phyloP scores from a whole-genome alignment of 148 eudicot species.

The Pouteria glomerata region DNA sequence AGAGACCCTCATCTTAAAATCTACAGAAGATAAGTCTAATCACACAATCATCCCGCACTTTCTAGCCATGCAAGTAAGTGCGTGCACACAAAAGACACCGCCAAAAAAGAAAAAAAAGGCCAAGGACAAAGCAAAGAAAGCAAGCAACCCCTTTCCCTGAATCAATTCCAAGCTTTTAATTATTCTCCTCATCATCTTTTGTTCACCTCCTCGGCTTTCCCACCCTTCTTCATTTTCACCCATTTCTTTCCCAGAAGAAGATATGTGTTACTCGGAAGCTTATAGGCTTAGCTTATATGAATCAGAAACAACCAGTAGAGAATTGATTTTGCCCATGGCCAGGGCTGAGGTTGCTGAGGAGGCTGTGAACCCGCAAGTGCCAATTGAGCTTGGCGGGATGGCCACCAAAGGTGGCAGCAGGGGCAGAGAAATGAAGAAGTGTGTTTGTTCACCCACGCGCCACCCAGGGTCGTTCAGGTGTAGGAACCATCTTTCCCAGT shows the following conservation, averaged over 20 bases:
- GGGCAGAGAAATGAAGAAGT: slow-evolving; percentile 13
- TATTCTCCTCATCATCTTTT: neutral
- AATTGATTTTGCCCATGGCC: neutral
- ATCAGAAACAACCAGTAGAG: no score
- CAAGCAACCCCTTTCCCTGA: neutral
- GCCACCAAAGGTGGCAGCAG: neutral
- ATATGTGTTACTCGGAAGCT: no score
- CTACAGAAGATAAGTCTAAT: neutral
- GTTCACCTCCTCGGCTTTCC: neutral
- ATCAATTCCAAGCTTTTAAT: neutral
- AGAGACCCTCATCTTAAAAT: neutral
- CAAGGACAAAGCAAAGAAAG: no score
- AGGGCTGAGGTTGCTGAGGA: neutral
- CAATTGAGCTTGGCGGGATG: neutral
- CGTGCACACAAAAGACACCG: no score
- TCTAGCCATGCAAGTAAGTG: no score
- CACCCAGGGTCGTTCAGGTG: slow-evolving; percentile 44
- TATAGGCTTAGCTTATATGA: no score
- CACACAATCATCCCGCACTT: neutral
- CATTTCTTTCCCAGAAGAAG: neutral
- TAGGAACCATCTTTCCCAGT: slow-evolving; percentile 29
- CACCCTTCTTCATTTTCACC: neutral
- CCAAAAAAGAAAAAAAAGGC: neutral
- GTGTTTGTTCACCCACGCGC: slow-evolving; percentile 34
- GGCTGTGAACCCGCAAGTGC: neutral